phyloP scores from a whole-genome alignment of 208 protist genomes.

The Trypanosoma cruzi region DNA sequence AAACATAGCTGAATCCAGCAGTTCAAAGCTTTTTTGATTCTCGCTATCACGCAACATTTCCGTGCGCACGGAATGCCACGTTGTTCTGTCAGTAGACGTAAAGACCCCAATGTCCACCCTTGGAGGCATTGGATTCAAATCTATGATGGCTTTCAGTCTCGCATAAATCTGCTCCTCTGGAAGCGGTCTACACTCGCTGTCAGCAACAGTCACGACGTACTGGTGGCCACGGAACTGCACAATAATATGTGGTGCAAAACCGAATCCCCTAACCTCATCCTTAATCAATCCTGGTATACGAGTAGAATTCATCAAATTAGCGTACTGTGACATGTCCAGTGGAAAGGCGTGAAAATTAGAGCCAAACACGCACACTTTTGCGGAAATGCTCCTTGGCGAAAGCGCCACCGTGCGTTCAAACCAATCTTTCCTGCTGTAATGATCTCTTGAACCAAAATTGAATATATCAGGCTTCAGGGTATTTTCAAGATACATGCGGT shows the following conservation, averaged over 20 bases:
- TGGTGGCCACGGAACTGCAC: conserved; percentile 76
- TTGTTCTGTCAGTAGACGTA: conserved; percentile 58
- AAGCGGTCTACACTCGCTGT: conserved; percentile 63
- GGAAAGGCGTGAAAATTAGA: conserved; percentile 66
- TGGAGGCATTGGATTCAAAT: conserved; percentile 33
- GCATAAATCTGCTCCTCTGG: conserved; percentile 80
- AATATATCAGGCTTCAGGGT: conserved; percentile 67
- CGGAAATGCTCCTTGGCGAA: conserved; percentile 55
- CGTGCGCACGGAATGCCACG: conserved; percentile 68
- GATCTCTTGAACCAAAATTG: conserved; percentile 30
- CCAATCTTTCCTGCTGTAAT: conserved; percentile 76
- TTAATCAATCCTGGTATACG: conserved; percentile 76
- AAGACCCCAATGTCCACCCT: conserved; percentile 60
- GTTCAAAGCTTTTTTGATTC: conserved; percentile 66
- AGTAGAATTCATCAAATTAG: conserved; percentile 84
- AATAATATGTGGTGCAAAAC: conserved; percentile 71
- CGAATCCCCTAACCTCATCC: conserved; percentile 73
- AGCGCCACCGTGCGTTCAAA: conserved; percentile 77
- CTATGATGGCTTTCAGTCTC: conserved; percentile 60
- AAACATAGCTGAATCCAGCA: conserved; percentile 83
- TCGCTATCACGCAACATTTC: conserved; percentile 48
- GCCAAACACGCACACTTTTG: conserved; percentile 44
- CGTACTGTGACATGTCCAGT: conserved; percentile 82
- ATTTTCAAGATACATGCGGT: conserved; percentile 75
- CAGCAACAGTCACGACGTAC: conserved; percentile 75